Percentiles rank a stretch among this genome's conserved stretches.
phyloP scores from a whole-genome alignment of 495 filamentous ascomycete species.

The Massariosphaeria phaeospora region DNA sequence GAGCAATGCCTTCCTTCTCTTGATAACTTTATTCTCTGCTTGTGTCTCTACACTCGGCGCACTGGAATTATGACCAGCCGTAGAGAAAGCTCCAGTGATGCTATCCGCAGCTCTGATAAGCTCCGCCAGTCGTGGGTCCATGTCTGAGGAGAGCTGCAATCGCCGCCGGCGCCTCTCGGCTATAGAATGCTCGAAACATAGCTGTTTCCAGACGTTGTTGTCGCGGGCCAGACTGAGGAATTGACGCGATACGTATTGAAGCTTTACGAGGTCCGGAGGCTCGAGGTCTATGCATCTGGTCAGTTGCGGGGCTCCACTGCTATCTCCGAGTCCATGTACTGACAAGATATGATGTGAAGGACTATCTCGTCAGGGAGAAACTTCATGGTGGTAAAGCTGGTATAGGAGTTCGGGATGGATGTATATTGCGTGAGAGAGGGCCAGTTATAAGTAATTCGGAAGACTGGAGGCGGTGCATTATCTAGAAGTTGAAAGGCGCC shows the following conservation, averaged over 20 bases:
- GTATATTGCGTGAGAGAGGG: too few relatives aligned
- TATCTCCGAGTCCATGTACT: conserved; percentile 36
- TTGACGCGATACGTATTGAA: conserved; percentile 66
- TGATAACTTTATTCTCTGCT: conserved; percentile 32
- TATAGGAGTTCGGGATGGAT: too few relatives aligned
- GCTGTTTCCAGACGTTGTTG: conserved; percentile 66
- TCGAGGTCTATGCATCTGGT: conserved; percentile 56
- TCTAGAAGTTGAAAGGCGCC: too few relatives aligned
- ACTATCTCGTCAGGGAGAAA: conserved; percentile 72
- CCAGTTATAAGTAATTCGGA: too few relatives aligned
- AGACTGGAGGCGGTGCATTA: too few relatives aligned
- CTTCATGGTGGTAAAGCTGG: conserved; percentile 44
- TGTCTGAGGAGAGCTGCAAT: conserved; percentile 35
- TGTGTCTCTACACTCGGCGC: conserved; percentile 38
- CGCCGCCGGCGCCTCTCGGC: conserved; percentile 48
- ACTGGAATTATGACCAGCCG: conserved; percentile 16
- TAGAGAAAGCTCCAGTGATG: conserved; percentile 26
- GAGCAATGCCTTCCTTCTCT: conserved; percentile 50
- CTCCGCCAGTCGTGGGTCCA: conserved; percentile 32
- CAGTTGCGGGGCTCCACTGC: conserved; percentile 5
- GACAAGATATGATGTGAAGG: conserved; percentile 69
- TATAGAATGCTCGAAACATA: conserved; percentile 66
- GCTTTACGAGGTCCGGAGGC: conserved; percentile 59
- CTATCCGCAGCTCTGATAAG: conserved; percentile 37
- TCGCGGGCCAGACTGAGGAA: conserved; percentile 69